Base-by-base conservation (phyloP, 257 asterid species). In the Fraxinus pennsylvanica region DNA sequence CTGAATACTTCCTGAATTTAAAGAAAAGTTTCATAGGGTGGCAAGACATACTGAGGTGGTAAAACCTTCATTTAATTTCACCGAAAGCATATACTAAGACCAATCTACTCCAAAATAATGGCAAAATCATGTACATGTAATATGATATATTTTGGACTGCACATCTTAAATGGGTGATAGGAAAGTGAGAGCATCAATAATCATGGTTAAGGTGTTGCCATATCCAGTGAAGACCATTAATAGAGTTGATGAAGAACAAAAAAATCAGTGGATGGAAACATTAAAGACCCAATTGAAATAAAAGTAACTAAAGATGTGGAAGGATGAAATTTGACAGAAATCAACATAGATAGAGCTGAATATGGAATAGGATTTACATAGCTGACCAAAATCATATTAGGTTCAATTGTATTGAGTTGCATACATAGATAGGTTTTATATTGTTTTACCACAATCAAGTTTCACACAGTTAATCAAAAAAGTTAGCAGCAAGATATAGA, bases 401-500 rank as follows among this genome's bases (percentile, higher is more conserved):
- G 61, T 13, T 21, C 10, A 9, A 41, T 39, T 25, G 13, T 21
- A 50, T 21, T 72, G 75, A 41, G 75, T 41, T 43, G 38, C n/a
- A 19, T 2, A 72, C 36, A 39, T 41, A 3, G 63, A 4, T 9
- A 8, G 75, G 38, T 1, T 19, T 27, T 71, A 71, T 39, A 9
- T 63, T 22, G 59, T 38, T 71, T 68, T 69, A 9, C 27, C 30
- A 71, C 2, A 21, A 47, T 71, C 19, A 71, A 70, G 36, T 71
- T 43, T 32, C 52, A 72, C 15, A 21, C 47, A 19, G 52, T 36
- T 71, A 47, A 10, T 10, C n/a, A 36, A 25, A 36, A 63, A 25
- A 72, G n/a, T 39, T 22, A 72, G 61, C 63, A n/a, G 38, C 35
- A 43, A 71, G 25, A 73, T 88, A 92, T 98, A 52, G 73, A 96